Percentiles rank a stretch among this genome's conserved stretches.
Evolutionary conservation across 164 flowering plant species (phyloP).

Genomic region (Houttuynia cordata): DNA sequence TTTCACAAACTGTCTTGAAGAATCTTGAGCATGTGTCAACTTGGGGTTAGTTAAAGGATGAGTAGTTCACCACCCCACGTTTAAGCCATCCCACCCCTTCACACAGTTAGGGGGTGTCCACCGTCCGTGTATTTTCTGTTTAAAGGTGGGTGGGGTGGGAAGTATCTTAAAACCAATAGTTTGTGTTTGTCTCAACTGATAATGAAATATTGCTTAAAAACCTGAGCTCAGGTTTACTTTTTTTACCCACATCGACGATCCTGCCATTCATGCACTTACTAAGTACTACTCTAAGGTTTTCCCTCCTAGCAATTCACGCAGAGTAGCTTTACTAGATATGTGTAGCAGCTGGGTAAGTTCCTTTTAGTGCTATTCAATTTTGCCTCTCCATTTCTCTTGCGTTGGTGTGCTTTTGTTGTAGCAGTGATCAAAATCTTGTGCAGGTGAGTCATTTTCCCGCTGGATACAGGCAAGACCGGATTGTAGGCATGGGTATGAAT

Average conservation of each 20-base stretch:
- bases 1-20: too few relatives aligned
- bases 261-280: conserved; percentile 84
- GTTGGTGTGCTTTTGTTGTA: neutral
- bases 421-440: neutral
- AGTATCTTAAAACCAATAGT: too few relatives aligned
- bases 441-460: conserved; percentile 91
- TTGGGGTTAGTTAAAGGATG: too few relatives aligned
- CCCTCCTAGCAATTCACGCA: conserved; percentile 82
- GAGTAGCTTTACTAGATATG: conserved; percentile 73
- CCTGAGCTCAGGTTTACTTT: conserved; percentile 3
- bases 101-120: too few relatives aligned
- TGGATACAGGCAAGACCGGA: conserved; percentile 79
- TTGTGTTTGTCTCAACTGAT: too few relatives aligned
- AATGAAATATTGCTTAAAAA: too few relatives aligned
- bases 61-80: too few relatives aligned
- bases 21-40: too few relatives aligned
- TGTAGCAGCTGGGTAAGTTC: conserved; percentile 92
- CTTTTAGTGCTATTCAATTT: neutral
- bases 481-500: conserved; percentile 87
- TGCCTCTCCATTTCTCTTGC: neutral
- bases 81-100: too few relatives aligned
- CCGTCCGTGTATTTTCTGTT: too few relatives aligned
- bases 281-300: conserved; percentile 71
- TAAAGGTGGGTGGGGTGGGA: too few relatives aligned
- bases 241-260: conserved; percentile 86